Evolutionary conservation across 306 rosid genomes (phyloP).

Genomic region (Echinosophora koreensis): DNA sequence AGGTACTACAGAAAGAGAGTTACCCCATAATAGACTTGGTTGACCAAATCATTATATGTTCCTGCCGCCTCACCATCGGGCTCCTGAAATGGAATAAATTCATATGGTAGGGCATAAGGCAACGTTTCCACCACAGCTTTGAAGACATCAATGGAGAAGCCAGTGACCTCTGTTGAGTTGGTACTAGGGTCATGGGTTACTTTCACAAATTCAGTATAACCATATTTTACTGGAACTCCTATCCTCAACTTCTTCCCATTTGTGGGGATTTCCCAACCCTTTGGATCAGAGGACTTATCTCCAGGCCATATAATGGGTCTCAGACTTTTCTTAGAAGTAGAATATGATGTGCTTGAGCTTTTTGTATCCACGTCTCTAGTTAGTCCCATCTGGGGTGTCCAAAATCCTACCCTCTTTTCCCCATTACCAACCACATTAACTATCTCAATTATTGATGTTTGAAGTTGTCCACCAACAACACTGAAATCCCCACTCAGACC

Average conservation of each 20-base stretch:
- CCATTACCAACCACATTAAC: conserved; percentile 58
- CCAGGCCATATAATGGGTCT: conserved; percentile 68
- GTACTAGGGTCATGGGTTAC: conserved; percentile 3
- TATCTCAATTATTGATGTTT: conserved; percentile 50
- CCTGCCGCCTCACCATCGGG: conserved; percentile 44
- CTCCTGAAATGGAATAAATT: conserved; percentile 52
- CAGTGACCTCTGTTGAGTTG: conserved; percentile 38
- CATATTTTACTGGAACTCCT: conserved; percentile 48
- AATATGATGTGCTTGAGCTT: background rate
- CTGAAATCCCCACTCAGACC: conserved; percentile 61
- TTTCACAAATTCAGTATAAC: conserved; percentile 49
- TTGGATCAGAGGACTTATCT: conserved; percentile 47
- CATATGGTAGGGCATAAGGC: conserved; percentile 53
- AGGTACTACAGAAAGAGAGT: background rate
- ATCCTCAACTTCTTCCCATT: conserved; percentile 55
- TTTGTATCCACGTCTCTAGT: conserved; percentile 29
- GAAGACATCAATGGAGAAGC: conserved; percentile 68
- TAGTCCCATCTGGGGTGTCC: conserved; percentile 58
- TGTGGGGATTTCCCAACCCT: conserved; percentile 63
- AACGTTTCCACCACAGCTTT: conserved; percentile 49
- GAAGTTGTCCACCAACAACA: conserved; percentile 50
- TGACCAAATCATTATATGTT: conserved; percentile 51
- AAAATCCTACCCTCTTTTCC: conserved; percentile 57
- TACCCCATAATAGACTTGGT: conserved; percentile 62
- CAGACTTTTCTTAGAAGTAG: conserved; percentile 42